Conservation (phyloP, 495 filamentous ascomycete genomes). For the Lasiosphaeria hispida region DNA sequence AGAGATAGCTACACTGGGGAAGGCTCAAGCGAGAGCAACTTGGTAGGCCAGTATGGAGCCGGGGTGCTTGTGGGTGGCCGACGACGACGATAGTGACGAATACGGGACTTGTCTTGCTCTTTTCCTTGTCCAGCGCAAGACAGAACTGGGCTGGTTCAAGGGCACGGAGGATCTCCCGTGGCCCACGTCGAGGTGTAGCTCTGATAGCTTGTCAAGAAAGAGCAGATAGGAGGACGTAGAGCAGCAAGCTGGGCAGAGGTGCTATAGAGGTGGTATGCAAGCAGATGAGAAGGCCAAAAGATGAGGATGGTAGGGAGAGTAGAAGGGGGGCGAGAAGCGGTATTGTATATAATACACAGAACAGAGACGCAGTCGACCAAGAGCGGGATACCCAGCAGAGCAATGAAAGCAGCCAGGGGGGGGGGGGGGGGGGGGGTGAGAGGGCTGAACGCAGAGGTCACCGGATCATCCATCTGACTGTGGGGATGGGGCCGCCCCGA, state of each 20-base stretch:
- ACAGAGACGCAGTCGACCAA: constrained; percentile 13
- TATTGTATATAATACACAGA: constrained; percentile 12
- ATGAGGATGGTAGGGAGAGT: constrained; percentile 10
- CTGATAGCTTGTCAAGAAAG: no score
- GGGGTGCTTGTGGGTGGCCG: neutral
- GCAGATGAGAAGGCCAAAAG: constrained; percentile 1
- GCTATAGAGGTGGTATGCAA: neutral
- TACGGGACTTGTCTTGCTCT: neutral
- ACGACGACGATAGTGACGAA: neutral
- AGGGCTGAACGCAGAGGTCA: constrained; percentile 37
- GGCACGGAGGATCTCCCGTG: no score
- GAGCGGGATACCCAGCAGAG: constrained; percentile 17
- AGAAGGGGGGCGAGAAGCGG: neutral
- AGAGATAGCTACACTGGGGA: no score
- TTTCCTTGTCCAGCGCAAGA: neutral
- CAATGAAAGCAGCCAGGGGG: constrained; percentile 19
- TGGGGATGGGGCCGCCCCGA: constrained; percentile 28
- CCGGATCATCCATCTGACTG: constrained; percentile 38
- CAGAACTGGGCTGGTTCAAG: neutral
- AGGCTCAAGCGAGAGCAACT: no score
- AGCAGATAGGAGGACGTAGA: no score
- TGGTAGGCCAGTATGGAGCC: no score
- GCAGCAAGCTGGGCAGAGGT: no score
- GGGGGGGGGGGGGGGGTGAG: no score
- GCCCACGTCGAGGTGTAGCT: no score